These are phyloP conservation scores for Triadica sebifera DNA, from an alignment of 345 rosid genomes.

Conservation along the genomic window DNA sequence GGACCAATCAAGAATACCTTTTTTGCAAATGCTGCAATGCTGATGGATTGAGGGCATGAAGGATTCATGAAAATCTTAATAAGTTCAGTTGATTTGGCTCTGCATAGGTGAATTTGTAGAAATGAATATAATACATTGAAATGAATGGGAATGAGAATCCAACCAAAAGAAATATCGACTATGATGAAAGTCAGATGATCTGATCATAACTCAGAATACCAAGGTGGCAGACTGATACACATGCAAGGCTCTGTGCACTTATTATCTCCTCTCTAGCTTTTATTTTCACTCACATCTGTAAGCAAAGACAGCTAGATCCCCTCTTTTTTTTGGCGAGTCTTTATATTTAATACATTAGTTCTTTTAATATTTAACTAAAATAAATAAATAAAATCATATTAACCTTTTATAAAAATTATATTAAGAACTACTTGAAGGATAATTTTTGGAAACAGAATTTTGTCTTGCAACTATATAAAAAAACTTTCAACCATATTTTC, in stretches of 20 bases:
- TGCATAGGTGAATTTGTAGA: constrained; percentile 34
- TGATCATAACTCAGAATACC: neutral
- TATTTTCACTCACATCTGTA: too few relatives aligned
- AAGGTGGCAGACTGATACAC: neutral
- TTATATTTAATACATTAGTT: too few relatives aligned
- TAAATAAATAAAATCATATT: too few relatives aligned
- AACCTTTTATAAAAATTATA: too few relatives aligned
- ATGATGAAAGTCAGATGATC: neutral
- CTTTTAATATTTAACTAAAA: too few relatives aligned
- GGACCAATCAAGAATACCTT: constrained; percentile 53
- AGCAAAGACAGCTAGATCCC: too few relatives aligned
- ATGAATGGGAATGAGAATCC: constrained; percentile 2
- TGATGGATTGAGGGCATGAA: constrained; percentile 69
- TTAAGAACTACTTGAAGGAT: too few relatives aligned
- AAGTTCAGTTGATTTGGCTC: constrained; percentile 67
- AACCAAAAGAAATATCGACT: constrained; percentile 12
- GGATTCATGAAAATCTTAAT: constrained; percentile 61
- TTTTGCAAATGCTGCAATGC: constrained; percentile 65
- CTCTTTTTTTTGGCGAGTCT: too few relatives aligned
- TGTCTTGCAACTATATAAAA: too few relatives aligned
- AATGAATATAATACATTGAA: neutral
- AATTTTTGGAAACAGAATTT: too few relatives aligned
- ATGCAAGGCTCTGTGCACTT: neutral
- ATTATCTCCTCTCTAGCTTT: too few relatives aligned
- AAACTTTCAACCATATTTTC: too few relatives aligned